Evolutionary conservation across 805 yeast genomes (phyloP).

Genomic region (Candida easanensis): DNA sequence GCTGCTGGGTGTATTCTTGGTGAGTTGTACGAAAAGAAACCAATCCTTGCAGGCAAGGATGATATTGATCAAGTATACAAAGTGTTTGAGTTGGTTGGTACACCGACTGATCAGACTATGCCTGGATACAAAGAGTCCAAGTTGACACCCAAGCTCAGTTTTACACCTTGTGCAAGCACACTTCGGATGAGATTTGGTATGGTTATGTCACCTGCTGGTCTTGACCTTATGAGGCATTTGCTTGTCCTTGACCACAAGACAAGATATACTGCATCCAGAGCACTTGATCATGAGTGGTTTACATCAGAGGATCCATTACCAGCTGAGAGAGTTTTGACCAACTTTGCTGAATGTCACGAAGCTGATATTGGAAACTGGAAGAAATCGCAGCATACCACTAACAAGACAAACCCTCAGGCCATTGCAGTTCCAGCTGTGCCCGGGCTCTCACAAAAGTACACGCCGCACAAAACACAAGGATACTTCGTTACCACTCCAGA

Average conservation of each 20-base stretch:
- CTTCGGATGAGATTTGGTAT: conserved; percentile 48
- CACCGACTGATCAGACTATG: conserved; percentile 51
- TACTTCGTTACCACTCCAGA: too few species aligned
- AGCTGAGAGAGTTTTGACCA: conserved; percentile 42
- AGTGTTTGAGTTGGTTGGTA: conserved; percentile 79
- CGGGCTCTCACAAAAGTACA: neutral
- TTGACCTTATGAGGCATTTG: conserved; percentile 57
- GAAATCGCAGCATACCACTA: neutral
- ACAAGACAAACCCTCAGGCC: neutral
- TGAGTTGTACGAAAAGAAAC: conserved; percentile 78
- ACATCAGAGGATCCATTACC: conserved; percentile 55
- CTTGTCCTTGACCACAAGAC: conserved; percentile 67
- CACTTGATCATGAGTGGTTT: conserved; percentile 71
- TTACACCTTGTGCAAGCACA: conserved; percentile 30
- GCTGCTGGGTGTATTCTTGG: conserved; percentile 96
- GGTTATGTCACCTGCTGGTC: conserved; percentile 38
- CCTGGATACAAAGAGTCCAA: conserved; percentile 35
- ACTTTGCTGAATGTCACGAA: conserved; percentile 85
- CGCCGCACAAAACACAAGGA: neutral
- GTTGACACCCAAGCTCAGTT: conserved; percentile 6
- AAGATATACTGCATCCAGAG: conserved; percentile 78
- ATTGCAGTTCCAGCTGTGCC: neutral
- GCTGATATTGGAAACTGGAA: conserved; percentile 55
- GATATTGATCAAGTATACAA: conserved; percentile 86
- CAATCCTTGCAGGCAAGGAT: conserved; percentile 80